Conservation (phyloP, 2,329 filamentous ascomycete genomes). For the Cytospora schulzeri region DNA sequence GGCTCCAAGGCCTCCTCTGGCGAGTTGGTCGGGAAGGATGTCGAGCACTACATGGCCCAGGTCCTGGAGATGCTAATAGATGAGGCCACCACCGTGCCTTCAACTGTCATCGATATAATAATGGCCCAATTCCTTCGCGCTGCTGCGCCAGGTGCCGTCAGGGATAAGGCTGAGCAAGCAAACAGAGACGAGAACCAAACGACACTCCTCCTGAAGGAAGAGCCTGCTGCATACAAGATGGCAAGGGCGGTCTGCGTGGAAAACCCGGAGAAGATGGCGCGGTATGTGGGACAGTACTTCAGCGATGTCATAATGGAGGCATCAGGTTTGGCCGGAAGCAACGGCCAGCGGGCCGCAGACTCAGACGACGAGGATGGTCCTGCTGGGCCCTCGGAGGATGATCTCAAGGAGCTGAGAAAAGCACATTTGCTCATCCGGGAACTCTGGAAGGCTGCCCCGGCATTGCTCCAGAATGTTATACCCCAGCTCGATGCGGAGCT, state of each 20-base stretch:
- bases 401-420: slow-evolving; percentile 84
- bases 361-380: slow-evolving; percentile 63
- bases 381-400: slow-evolving; percentile 73
- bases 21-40: slow-evolving; percentile 86
- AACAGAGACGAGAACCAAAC: slow-evolving; percentile 75
- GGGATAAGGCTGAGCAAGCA: slow-evolving; percentile 56
- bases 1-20: slow-evolving; percentile 73
- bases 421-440: slow-evolving; percentile 88
- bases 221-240: slow-evolving; percentile 93
- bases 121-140: slow-evolving; percentile 94
- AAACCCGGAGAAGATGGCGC: slow-evolving; percentile 90
- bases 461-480: slow-evolving; percentile 88
- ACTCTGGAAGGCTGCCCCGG: slow-evolving; percentile 88
- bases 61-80: slow-evolving; percentile 85
- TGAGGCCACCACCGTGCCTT: slow-evolving; percentile 75
- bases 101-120: slow-evolving; percentile 85
- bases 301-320: slow-evolving; percentile 94
- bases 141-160: slow-evolving; percentile 67
- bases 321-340: slow-evolving; percentile 60
- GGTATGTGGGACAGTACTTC: slow-evolving; percentile 94
- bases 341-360: slow-evolving; percentile 62
- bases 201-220: slow-evolving; percentile 81
- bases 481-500: slow-evolving; percentile 92
- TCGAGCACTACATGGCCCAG: slow-evolving; percentile 88
- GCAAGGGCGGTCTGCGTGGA: slow-evolving; percentile 90